Base-by-base conservation (phyloP, 352 stramenopile genomes). In the Lagenidium sp. region DNA sequence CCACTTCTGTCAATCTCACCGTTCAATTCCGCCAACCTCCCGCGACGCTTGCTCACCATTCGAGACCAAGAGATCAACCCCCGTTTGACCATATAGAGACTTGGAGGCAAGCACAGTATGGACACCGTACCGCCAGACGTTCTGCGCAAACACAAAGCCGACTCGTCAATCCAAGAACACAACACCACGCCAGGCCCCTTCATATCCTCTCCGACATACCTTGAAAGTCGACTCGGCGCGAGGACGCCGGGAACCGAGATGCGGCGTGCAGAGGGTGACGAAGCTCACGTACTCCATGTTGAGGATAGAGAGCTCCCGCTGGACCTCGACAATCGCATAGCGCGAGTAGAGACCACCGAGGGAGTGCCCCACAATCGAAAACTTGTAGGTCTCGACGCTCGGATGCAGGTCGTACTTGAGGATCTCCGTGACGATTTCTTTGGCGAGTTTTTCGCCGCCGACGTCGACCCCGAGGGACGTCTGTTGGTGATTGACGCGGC, bases 201-300 rank as follows among this genome's bases (percentile, higher is more conserved):
- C n/a, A n/a, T n/a, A n/a, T n/a, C n/a, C n/a, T n/a, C n/a, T n/a
- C n/a, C n/a, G 24, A 24, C 40, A 23, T 28, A 88, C 75, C 68
- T 86, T 85, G 39, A 88, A 46, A 6, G 61, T 75, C 2, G 77
- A 82, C 18, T 61, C 48, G 22, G 71, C 72, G 36, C 68, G 74
- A 12, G 75, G 70, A n/a, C 73, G 60, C 15, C 76, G 71, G 11
- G 71, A 86, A 37, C 79, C 79, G 18, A 91, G 59, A 41, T 91
- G 79, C 12, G 79, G 79, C 36, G 79, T 88, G 49, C 73, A 91
- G 23, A 91, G 67, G 21, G 79, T 88, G 12, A 84, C 59, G 35
- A 91, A 91, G 43, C 79, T 82, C 24, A 82, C 59, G 45, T 79
- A 87, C 16, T 78, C 51, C 28, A 88, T 62, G 55, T 75, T 57